Conservation (phyloP, 73 alveolate species). For the Tetrahymena borealis region DNA sequence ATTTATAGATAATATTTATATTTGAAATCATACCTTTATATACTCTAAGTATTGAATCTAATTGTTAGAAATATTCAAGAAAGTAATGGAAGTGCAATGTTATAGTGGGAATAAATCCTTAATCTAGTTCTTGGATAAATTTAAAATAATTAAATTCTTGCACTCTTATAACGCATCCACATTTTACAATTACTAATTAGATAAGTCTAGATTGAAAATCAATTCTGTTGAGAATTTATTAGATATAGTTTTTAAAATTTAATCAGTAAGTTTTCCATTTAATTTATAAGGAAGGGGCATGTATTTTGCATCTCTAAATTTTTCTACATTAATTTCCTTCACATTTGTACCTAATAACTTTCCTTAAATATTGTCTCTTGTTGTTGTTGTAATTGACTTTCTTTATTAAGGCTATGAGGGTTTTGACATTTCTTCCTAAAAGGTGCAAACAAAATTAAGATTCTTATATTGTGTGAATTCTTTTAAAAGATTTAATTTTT, state of each 20-base stretch:
- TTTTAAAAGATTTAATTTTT: background rate
- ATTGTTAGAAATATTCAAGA: background rate
- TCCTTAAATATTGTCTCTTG: background rate
- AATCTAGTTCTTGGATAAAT: background rate
- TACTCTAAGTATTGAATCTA: background rate
- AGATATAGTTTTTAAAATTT: background rate
- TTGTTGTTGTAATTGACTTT: background rate
- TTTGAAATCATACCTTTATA: background rate
- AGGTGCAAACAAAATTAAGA: background rate
- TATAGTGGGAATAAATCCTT: background rate
- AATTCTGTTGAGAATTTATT: background rate
- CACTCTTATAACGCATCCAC: background rate
- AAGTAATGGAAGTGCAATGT: background rate
- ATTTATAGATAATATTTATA: background rate
- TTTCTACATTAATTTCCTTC: background rate
- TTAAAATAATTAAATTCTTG: background rate
- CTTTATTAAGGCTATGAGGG: background rate
- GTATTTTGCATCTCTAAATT: background rate
- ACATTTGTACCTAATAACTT: background rate
- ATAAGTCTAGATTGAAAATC: background rate
- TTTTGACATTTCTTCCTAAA: background rate
- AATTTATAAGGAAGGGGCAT: background rate
- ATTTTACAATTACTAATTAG: background rate
- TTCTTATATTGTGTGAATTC: background rate
- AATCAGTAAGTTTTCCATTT: background rate